These are phyloP conservation scores for Blastobotrys aristatus DNA, from an alignment of 1,139 yeast species.

Conservation along the genomic window DNA sequence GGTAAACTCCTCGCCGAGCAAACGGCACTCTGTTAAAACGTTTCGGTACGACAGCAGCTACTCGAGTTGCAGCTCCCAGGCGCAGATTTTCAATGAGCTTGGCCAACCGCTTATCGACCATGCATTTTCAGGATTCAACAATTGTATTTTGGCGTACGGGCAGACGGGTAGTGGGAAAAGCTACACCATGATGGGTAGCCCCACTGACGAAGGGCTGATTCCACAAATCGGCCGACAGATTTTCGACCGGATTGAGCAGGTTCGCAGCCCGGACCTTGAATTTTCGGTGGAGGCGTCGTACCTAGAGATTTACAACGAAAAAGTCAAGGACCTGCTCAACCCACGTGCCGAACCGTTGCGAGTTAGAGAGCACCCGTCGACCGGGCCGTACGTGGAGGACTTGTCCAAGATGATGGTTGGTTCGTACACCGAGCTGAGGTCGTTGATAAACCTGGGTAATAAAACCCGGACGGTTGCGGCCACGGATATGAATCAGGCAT, in stretches of 20 bases:
- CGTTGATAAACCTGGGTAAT: constrained; percentile 44
- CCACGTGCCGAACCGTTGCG: constrained; percentile 22
- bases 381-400: constrained; percentile 66
- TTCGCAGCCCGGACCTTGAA: constrained; percentile 35
- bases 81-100: constrained; percentile 43
- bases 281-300: constrained; percentile 54
- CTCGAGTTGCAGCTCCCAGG: constrained; percentile 36
- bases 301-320: constrained; percentile 68
- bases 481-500: constrained; percentile 57
- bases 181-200: constrained; percentile 62
- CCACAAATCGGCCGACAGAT: constrained; percentile 52
- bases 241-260: constrained; percentile 41
- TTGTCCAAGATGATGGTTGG: constrained; percentile 45
- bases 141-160: constrained; percentile 68
- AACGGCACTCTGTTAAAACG: background rate
- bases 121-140: constrained; percentile 60
- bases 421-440: constrained; percentile 40
- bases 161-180: constrained; percentile 72
- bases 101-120: constrained; percentile 56
- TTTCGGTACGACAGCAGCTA: constrained; percentile 15
- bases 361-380: constrained; percentile 52
- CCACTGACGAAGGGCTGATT: constrained; percentile 50
- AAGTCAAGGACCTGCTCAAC: constrained; percentile 34
- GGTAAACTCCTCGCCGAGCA: background rate
- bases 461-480: constrained; percentile 55